Percentiles rank a stretch among this genome's conserved stretches.
phyloP scores from a whole-genome alignment of 2,329 filamentous ascomycete genomes.

The Sclerotiophoma versabilis region DNA sequence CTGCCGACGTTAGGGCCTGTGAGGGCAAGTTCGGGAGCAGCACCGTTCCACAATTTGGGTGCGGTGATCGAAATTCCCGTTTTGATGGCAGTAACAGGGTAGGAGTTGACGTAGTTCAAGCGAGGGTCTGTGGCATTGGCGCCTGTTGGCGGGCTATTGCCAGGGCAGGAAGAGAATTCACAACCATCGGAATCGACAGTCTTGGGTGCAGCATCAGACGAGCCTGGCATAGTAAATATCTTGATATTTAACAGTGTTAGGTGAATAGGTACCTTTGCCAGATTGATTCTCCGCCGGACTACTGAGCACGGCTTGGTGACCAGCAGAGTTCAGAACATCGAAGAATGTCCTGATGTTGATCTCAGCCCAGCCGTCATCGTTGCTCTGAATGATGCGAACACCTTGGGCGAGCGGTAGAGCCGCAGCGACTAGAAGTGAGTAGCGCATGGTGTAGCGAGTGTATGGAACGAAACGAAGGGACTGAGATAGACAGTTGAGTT shows the following conservation, averaged over 20 bases:
- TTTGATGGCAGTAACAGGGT: conserved; percentile 68
- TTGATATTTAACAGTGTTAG: not conserved
- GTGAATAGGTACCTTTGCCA: conserved; percentile 59
- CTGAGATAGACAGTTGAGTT: not conserved
- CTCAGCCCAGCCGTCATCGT: conserved; percentile 79
- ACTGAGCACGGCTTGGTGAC: conserved; percentile 69
- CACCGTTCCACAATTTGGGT: conserved; percentile 61
- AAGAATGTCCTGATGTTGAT: conserved; percentile 69
- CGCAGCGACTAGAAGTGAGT: conserved; percentile 31
- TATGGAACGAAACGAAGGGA: not conserved
- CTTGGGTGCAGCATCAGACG: conserved; percentile 58
- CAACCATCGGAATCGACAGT: conserved; percentile 60
- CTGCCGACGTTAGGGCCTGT: conserved; percentile 68
- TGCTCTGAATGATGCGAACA: conserved; percentile 62
- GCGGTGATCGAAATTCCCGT: conserved; percentile 67
- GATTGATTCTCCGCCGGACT: conserved; percentile 72
- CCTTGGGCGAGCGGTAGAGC: conserved; percentile 38
- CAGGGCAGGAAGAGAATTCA: conserved; percentile 67
- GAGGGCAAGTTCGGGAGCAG: conserved; percentile 67
- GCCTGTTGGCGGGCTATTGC: conserved; percentile 63
- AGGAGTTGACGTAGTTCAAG: conserved; percentile 77
- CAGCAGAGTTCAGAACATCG: conserved; percentile 61
- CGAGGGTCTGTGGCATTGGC: conserved; percentile 63
- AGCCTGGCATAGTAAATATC: conserved; percentile 54
- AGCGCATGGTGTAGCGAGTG: conserved; percentile 31